These are phyloP conservation scores for Phytophthora kernoviae DNA, from an alignment of 352 stramenopile species.

Conservation along the genomic window DNA sequence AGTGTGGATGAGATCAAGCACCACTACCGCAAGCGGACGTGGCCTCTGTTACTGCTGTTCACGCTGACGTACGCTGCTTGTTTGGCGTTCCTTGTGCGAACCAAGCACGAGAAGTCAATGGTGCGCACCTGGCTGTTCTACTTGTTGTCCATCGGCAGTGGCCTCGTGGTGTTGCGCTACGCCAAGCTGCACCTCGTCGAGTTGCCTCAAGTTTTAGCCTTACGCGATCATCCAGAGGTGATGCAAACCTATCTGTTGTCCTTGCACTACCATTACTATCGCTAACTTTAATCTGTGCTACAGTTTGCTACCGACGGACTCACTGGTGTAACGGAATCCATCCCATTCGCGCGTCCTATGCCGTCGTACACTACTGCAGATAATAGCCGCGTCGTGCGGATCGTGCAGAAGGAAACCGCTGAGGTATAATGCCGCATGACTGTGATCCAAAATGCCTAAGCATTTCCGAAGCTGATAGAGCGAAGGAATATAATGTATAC, in stretches of 20 bases:
- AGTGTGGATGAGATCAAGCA: constrained; percentile 47
- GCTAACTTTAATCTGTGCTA: not conserved
- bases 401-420: constrained; percentile 23
- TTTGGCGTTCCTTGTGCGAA: constrained; percentile 46
- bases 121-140: constrained; percentile 63
- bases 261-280: not conserved
- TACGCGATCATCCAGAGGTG: constrained; percentile 74
- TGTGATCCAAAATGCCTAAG: not conserved
- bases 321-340: constrained; percentile 38
- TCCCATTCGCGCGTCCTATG: constrained; percentile 68
- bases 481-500: too few species aligned
- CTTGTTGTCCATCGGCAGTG: constrained; percentile 57
- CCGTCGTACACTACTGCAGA: constrained; percentile 40
- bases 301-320: constrained; percentile 61
- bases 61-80: constrained; percentile 39
- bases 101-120: constrained; percentile 35
- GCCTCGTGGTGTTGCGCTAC: constrained; percentile 70
- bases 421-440: constrained; percentile 14
- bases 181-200: constrained; percentile 76
- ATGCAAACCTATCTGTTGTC: constrained; percentile 2
- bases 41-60: constrained; percentile 55
- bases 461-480: not conserved
- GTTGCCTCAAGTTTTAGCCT: constrained; percentile 65
- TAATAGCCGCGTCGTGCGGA: constrained; percentile 14
- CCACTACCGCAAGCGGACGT: constrained; percentile 57